phyloP scores from a whole-genome alignment of 2,329 filamentous ascomycete species.

The Penicillium nordicum region DNA sequence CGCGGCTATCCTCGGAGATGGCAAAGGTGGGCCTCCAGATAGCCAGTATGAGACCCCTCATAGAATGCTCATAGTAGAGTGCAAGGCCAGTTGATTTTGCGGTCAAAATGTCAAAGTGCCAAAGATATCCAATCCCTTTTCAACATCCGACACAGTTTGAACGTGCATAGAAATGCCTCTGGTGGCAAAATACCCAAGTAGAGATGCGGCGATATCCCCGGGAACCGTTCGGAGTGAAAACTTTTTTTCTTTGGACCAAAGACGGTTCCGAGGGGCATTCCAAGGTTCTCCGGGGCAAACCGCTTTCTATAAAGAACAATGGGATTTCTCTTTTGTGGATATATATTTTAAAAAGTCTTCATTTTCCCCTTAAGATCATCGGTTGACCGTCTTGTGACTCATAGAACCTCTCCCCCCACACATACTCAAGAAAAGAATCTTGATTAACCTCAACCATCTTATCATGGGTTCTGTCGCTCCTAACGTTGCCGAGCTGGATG shows the following conservation, averaged over 20 bases:
- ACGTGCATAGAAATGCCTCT: background rate
- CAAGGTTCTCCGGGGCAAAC: slow-evolving; percentile 17
- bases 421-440: background rate
- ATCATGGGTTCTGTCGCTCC: slow-evolving; percentile 34
- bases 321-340: background rate
- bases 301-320: slow-evolving; percentile 12
- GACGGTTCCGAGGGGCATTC: background rate
- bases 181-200: background rate
- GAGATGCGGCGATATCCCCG: slow-evolving; percentile 7
- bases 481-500: slow-evolving; percentile 37
- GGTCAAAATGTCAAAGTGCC: too few relatives aligned
- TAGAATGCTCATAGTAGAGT: slow-evolving; percentile 2
- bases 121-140: background rate
- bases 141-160: background rate
- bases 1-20: slow-evolving; percentile 16
- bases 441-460: background rate
- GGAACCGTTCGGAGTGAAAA: slow-evolving; percentile 18
- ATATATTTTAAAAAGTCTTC: background rate
- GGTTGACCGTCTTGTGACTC: slow-evolving; percentile 12
- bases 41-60: slow-evolving; percentile 4
- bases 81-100: background rate
- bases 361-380: background rate
- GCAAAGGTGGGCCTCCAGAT: slow-evolving; percentile 12
- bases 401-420: background rate
- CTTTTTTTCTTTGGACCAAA: slow-evolving; percentile 15